A percentile compares a stretch with the other conserved stretches of the same genome.
Conservation (phyloP, 495 filamentous ascomycete species). For the Massariosphaeria phaeospora region DNA sequence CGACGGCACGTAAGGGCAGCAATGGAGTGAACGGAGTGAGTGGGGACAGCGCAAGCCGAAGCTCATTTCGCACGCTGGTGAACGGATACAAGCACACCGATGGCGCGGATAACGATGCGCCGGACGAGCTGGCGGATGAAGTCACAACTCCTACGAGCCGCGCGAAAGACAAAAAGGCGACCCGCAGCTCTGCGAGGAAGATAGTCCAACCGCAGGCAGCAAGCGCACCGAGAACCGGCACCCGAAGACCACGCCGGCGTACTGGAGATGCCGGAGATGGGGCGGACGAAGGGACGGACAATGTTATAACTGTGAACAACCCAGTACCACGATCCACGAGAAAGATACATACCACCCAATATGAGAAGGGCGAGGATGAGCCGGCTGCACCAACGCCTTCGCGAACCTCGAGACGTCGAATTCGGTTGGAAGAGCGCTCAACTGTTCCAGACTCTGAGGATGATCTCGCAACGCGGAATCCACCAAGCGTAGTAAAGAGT, state of each 20-base stretch:
- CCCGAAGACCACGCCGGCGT: not conserved
- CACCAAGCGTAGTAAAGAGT: not conserved
- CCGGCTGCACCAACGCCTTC: slow-evolving; percentile 6
- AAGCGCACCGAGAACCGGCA: not conserved
- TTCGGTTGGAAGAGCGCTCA: not conserved
- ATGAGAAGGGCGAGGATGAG: slow-evolving; percentile 8
- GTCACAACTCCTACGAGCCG: slow-evolving; percentile 14
- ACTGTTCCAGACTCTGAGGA: slow-evolving; percentile 16
- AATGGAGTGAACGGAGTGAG: not conserved
- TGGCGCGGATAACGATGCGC: slow-evolving; percentile 3
- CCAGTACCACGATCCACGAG: not conserved
- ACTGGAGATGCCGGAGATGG: not conserved
- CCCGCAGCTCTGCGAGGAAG: slow-evolving; percentile 1
- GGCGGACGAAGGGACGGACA: not conserved
- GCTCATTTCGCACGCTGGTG: not conserved
- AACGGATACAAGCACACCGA: slow-evolving; percentile 4
- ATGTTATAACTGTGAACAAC: not conserved
- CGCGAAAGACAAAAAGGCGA: not conserved
- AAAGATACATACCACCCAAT: not conserved
- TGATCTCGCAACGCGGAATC: slow-evolving; percentile 1
- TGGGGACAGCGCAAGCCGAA: slow-evolving; percentile 3
- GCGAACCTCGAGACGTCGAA: not conserved
- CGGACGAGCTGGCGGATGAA: slow-evolving; percentile 24
- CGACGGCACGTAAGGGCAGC: not conserved
- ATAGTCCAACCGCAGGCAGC: not conserved